Base-by-base conservation (phyloP, 2,329 filamentous ascomycete genomes). In the Phialocephala sp. region DNA sequence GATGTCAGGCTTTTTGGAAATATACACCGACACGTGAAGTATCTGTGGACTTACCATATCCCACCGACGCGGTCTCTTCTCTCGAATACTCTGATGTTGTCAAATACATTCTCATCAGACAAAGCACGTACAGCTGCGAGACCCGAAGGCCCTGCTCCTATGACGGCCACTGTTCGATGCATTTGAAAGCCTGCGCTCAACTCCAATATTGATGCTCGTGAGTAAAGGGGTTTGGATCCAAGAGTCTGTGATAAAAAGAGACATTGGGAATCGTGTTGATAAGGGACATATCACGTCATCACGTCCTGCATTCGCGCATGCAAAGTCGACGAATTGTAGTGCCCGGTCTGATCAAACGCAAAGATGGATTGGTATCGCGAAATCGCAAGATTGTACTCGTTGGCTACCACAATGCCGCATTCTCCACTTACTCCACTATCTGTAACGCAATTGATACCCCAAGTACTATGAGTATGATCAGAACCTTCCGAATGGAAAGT, bases 81-180 rank as follows among this genome's bases (percentile, higher is more conserved):
- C 72, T 89, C 87, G 71, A 88, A 89, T 0, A 89, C 84, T 3
- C 84, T 81, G 61, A 88, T 84, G 2, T 80, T 75, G 60, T 87
- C 83, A 69, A 88, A 88, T 0, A 77, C 71, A 64, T 84, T 79
- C 71, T 89, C 87, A 69, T 84, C 79, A 36, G 80, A 80, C 35
- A 89, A 75, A 0, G 86, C 85, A 76, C 88, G 84, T 3, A 86
- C 82, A 0, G 85, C 78, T 65, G 87, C 86, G 15, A 84, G 83
- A 2, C 86, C 86, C 4, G 83, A 79, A 8, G 86, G 86, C 6
- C 86, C 86, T 2, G 85, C 80, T 6, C 86, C 86, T 67, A 89
- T 86, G 8, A 88, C 81, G 18, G 86, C 86, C 9, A 88, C 83
- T 22, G 79, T 50, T 27, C 65, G 32, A 54, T 24, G 27, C 50